Evolutionary conservation across 140 eudicot species (phyloP), one percentile per base, ranked within the genome.

Genomic region (Cichorium intybus): DNA sequence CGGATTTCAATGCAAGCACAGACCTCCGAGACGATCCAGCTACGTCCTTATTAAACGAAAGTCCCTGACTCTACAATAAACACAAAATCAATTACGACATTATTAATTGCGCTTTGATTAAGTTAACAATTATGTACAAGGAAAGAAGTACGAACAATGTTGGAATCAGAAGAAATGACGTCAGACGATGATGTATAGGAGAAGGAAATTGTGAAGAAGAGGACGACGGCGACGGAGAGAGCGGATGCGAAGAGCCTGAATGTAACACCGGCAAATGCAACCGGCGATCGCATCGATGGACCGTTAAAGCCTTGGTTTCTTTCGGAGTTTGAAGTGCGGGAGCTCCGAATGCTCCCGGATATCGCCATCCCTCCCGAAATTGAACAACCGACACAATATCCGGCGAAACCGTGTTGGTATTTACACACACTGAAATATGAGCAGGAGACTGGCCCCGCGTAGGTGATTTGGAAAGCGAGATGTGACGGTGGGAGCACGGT

Each of bases 1-100:
- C 97, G 4, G 97, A 86, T 68, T 87, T 90, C 51, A 84, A 68
- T 7, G 97, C 97, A 37, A 90, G 78, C 10, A 82, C 79, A 48
- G 95, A 77, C 51, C 97, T 84, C 50, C 92, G 80, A 24, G 49
- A 58, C 11, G 77, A 55, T 66, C 79, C 82, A 45, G 75, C 82
- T 54, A 80, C 87, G 52, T 39, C 16, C 41, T 68, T 33, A 62
- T 46, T 56, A 33, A 51, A 64, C 3, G 80, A 26, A 60, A 60
- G 43, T 17, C 83, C 87, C 76, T 65, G 56, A 63, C 61, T 48
- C 75, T 66, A 59, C 56, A 74, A 66, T 20, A 26, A 48, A 35
- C 37, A 49, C 50, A 74, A n/a, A n/a, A 22, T 5, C 7, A 26
- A 56, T 69, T 15, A 53, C 17, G n/a, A 57, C 37, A 57, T 10